phyloP scores from a whole-genome alignment of 2,329 filamentous ascomycete species.

The Exutisphaerella laricina region DNA sequence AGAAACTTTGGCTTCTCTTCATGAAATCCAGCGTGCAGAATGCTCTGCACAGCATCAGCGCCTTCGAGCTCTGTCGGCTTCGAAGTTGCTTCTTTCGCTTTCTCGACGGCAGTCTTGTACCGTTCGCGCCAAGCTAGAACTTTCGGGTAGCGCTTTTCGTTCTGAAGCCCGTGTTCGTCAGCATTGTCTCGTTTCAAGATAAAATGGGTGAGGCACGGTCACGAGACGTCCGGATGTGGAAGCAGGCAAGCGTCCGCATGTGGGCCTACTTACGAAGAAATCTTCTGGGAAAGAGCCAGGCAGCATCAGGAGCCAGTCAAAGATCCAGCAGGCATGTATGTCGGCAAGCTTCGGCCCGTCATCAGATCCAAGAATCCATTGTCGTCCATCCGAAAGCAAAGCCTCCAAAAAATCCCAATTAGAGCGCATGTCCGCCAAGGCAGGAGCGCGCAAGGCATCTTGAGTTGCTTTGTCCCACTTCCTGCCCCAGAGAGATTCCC shows the following conservation, averaged over 20 bases:
- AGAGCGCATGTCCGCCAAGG: slow-evolving; percentile 14
- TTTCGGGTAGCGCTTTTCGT: slow-evolving; percentile 17
- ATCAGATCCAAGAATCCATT: slow-evolving; percentile 14
- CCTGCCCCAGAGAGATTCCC: slow-evolving; percentile 40
- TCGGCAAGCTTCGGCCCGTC: slow-evolving; percentile 14
- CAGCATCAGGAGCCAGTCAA: slow-evolving; percentile 20
- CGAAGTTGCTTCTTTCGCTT: slow-evolving; percentile 9
- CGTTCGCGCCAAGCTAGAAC: slow-evolving; percentile 15
- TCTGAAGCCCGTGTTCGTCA: too few species aligned
- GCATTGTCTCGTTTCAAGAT: too few species aligned
- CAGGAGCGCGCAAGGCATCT: slow-evolving; percentile 10
- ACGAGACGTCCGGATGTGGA: too few species aligned
- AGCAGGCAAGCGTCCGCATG: too few species aligned
- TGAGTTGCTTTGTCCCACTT: slow-evolving; percentile 3
- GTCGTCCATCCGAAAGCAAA: slow-evolving; percentile 11
- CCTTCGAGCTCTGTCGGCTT: slow-evolving; percentile 17
- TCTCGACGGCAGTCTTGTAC: slow-evolving; percentile 12
- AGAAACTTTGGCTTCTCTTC: slow-evolving; percentile 9
- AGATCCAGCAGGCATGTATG: slow-evolving; percentile 20
- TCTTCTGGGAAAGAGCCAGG: slow-evolving; percentile 14
- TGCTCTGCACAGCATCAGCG: slow-evolving; percentile 10
- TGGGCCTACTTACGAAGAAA: too few species aligned
- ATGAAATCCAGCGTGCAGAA: slow-evolving; percentile 11
- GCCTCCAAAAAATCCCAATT: slow-evolving; percentile 16
- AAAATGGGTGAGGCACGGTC: too few species aligned